These are phyloP conservation scores for Bonia amplexicaulis DNA, from an alignment of 176 grass and related monocot genomes.

Conservation along the genomic window DNA sequence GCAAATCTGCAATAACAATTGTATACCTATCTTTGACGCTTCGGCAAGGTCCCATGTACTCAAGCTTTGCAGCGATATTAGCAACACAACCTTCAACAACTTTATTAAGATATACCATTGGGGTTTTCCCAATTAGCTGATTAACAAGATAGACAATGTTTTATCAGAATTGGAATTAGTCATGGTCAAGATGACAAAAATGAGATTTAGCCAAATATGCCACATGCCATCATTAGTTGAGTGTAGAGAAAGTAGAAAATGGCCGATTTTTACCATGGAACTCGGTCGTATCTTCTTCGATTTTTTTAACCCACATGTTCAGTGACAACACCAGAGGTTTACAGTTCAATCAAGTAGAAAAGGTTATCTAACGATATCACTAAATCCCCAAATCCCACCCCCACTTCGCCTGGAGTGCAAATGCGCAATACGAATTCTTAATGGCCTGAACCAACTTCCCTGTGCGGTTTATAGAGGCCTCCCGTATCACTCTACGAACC, in stretches of 20 bases:
- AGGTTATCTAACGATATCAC: not conserved
- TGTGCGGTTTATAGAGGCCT: not conserved
- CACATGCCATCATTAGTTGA: not conserved
- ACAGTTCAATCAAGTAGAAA: not conserved
- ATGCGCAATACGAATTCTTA: too few species aligned
- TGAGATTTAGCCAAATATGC: not conserved
- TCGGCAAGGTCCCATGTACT: slow-evolving; percentile 84
- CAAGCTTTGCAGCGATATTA: slow-evolving; percentile 88
- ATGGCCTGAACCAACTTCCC: not conserved
- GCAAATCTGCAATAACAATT: slow-evolving; percentile 2
- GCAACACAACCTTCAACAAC: slow-evolving; percentile 78
- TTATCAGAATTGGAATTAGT: slow-evolving; percentile 11
- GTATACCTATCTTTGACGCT: slow-evolving; percentile 86
- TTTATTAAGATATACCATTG: slow-evolving; percentile 96
- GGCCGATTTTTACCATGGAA: not conserved
- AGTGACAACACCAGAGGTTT: not conserved
- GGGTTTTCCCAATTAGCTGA: slow-evolving; percentile 85
- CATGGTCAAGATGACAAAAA: not conserved
- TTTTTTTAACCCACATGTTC: not conserved
- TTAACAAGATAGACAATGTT: slow-evolving; percentile 11
- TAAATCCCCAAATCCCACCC: not conserved
- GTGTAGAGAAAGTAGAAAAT: not conserved
- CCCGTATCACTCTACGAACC: not conserved
- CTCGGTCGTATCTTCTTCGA: not conserved
- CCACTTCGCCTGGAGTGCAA: too few species aligned